Conservation (phyloP, 2,329 filamentous ascomycete genomes). For the Ceratocystis destructans region DNA sequence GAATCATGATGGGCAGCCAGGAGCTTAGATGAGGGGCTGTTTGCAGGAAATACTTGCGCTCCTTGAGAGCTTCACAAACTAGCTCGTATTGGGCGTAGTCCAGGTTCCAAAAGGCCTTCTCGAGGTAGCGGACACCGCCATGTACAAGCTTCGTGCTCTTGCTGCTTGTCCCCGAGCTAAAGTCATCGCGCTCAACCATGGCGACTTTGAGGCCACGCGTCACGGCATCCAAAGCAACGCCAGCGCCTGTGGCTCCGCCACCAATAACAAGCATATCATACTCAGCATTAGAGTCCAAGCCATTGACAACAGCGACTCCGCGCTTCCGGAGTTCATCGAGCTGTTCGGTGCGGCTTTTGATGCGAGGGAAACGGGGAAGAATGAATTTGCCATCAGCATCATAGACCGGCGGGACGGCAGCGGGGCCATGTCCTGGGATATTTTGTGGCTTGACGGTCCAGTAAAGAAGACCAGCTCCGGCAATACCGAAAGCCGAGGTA, state of each 20-base stretch:
- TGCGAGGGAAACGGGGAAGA: conserved; percentile 50
- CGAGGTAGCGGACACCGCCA: conserved; percentile 59
- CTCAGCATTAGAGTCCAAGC: conserved; percentile 28
- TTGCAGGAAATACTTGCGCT: conserved; percentile 61
- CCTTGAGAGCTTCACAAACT: conserved; percentile 58
- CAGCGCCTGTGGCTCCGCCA: conserved; percentile 56
- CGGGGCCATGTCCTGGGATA: conserved; percentile 55
- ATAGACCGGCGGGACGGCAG: conserved; percentile 56
- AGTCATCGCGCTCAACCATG: conserved; percentile 59
- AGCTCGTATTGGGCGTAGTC: conserved; percentile 61
- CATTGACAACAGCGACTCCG: conserved; percentile 20
- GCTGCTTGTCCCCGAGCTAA: conserved; percentile 57
- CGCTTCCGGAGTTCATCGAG: conserved; percentile 44
- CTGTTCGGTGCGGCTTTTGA: conserved; percentile 50
- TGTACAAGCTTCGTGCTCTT: conserved; percentile 70
- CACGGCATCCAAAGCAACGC: conserved; percentile 58
- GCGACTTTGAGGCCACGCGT: conserved; percentile 60
- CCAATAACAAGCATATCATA: conserved; percentile 61
- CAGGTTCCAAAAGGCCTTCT: conserved; percentile 63
- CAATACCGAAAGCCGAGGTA: conserved; percentile 31
- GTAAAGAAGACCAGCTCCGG: conserved; percentile 33
- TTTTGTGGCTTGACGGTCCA: conserved; percentile 54
- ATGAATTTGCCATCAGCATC: conserved; percentile 54
- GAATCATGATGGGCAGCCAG: conserved; percentile 66
- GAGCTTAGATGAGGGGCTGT: conserved; percentile 60